These are phyloP conservation scores for Teratosphaeria zuluensis DNA, from an alignment of 2,329 filamentous ascomycete species.

Conservation along the genomic window DNA sequence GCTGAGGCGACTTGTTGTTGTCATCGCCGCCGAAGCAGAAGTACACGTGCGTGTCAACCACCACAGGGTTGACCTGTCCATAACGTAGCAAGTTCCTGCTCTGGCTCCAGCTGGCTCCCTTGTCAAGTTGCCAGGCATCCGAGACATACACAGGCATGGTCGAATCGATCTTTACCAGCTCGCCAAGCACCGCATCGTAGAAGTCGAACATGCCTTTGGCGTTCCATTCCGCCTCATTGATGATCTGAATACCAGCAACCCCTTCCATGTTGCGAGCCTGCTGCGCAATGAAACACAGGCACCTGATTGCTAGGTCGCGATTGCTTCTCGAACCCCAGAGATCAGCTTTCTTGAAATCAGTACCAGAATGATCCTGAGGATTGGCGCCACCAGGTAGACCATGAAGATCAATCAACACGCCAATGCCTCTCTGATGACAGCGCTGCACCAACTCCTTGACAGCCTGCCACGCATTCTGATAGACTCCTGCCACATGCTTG, in stretches of 20 bases:
- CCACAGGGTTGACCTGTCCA: slow-evolving; percentile 35
- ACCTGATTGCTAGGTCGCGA: slow-evolving; percentile 38
- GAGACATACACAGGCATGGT: slow-evolving; percentile 48
- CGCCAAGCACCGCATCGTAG: slow-evolving; percentile 43
- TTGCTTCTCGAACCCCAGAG: slow-evolving; percentile 40
- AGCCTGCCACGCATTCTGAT: slow-evolving; percentile 43
- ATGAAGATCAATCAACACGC: slow-evolving; percentile 50
- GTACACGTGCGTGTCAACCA: slow-evolving; percentile 52
- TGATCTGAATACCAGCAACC: slow-evolving; percentile 47
- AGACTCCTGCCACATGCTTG: slow-evolving; percentile 39
- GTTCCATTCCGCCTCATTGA: slow-evolving; percentile 46
- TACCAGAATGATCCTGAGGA: slow-evolving; percentile 46
- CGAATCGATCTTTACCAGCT: slow-evolving; percentile 39
- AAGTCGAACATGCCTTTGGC: slow-evolving; percentile 46
- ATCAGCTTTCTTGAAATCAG: slow-evolving; percentile 40
- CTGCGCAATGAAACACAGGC: slow-evolving; percentile 41
- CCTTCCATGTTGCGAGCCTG: slow-evolving; percentile 36
- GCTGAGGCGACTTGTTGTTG: slow-evolving; percentile 40
- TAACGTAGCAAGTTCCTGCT: slow-evolving; percentile 13
- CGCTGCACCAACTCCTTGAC: slow-evolving; percentile 40
- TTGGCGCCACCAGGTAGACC: slow-evolving; percentile 51
- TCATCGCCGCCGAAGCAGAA: slow-evolving; percentile 48
- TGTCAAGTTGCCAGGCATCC: slow-evolving; percentile 46
- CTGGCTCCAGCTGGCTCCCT: slow-evolving; percentile 36
- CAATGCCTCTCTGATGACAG: slow-evolving; percentile 41